Percentiles rank a stretch among this genome's conserved stretches.
These are phyloP conservation scores for Populus nigra DNA, from an alignment of 345 rosid genomes.

Conservation along the genomic window DNA sequence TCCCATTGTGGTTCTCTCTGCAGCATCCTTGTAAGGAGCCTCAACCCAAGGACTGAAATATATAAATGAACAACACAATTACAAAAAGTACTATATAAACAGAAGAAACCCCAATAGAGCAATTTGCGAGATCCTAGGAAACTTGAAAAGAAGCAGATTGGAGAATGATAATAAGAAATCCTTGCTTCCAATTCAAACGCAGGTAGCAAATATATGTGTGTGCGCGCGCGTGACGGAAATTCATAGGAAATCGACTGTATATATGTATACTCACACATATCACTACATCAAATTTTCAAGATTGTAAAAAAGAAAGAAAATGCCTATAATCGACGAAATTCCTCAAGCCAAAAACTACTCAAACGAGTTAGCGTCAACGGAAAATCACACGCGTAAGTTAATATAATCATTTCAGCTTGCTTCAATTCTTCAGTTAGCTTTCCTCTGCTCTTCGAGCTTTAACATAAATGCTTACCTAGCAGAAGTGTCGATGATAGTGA, in stretches of 20 bases:
- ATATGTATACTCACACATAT: no score
- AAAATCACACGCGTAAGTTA: constrained; percentile 77
- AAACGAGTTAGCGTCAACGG: constrained; percentile 58
- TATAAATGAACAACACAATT: constrained; percentile 18
- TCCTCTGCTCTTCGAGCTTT: constrained; percentile 62
- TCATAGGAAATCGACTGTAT: no score
- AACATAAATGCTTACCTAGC: constrained; percentile 42
- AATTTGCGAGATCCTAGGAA: constrained; percentile 4
- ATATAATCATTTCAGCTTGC: constrained; percentile 69
- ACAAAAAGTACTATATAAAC: constrained; percentile 8
- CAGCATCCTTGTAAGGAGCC: constrained; percentile 61
- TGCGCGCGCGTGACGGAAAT: no score
- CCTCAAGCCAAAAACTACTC: constrained; percentile 68
- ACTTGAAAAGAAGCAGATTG: not conserved
- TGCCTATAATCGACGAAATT: constrained; percentile 70
- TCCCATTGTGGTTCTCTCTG: constrained; percentile 62
- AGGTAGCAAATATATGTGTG: not conserved
- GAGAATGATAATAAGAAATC: not conserved
- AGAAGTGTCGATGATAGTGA: constrained; percentile 80
- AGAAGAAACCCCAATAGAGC: not conserved
- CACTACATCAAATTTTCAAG: not conserved
- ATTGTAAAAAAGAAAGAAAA: not conserved
- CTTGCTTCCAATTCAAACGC: constrained; percentile 4
- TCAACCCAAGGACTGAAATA: constrained; percentile 69
- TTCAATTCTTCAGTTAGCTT: constrained; percentile 73